Evolutionary conservation across 768 basidiomycete species (phyloP).

Genomic region (Suillus variegatus): DNA sequence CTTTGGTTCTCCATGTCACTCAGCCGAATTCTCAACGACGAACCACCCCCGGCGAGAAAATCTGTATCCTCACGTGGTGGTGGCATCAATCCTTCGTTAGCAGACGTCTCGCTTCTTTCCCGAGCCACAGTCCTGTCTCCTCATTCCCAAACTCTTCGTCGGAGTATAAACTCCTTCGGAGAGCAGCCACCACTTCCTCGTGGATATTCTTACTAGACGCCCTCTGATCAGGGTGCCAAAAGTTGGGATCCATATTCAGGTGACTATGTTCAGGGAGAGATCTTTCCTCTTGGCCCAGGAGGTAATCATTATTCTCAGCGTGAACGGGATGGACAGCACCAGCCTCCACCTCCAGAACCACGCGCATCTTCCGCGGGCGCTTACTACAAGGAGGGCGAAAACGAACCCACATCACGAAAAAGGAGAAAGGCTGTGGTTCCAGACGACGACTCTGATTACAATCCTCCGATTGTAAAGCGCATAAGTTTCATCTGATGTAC

Average conservation of each 20-base stretch:
- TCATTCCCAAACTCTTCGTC: slow-evolving; percentile 25
- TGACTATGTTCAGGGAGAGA: slow-evolving; percentile 39
- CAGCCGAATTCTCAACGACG: slow-evolving; percentile 78
- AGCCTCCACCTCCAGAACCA: slow-evolving; percentile 20
- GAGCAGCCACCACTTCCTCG: slow-evolving; percentile 35
- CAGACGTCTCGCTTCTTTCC: slow-evolving; percentile 26
- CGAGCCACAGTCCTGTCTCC: slow-evolving; percentile 18
- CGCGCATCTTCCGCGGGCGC: slow-evolving; percentile 20
- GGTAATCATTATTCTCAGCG: slow-evolving; percentile 37
- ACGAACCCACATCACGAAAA: slow-evolving; percentile 44
- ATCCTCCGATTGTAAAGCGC: slow-evolving; percentile 48
- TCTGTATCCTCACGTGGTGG: slow-evolving; percentile 19
- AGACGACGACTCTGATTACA: slow-evolving; percentile 56
- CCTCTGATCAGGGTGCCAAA: slow-evolving; percentile 38
- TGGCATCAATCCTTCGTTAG: slow-evolving; percentile 21
- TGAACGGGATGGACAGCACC: slow-evolving; percentile 15
- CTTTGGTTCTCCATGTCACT: slow-evolving; percentile 59
- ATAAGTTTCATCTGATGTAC: no score
- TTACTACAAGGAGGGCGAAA: slow-evolving; percentile 34
- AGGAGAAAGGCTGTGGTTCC: slow-evolving; percentile 44
- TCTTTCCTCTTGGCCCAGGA: slow-evolving; percentile 38
- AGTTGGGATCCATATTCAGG: slow-evolving; percentile 41
- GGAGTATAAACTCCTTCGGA: slow-evolving; percentile 26
- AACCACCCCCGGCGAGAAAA: slow-evolving; percentile 47
- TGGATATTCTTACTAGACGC: slow-evolving; percentile 39